Evolutionary conservation across 495 filamentous ascomycete genomes (phyloP), one percentile per base, ranked within the genome.

Genomic region (Penicillium bialowiezense): DNA sequence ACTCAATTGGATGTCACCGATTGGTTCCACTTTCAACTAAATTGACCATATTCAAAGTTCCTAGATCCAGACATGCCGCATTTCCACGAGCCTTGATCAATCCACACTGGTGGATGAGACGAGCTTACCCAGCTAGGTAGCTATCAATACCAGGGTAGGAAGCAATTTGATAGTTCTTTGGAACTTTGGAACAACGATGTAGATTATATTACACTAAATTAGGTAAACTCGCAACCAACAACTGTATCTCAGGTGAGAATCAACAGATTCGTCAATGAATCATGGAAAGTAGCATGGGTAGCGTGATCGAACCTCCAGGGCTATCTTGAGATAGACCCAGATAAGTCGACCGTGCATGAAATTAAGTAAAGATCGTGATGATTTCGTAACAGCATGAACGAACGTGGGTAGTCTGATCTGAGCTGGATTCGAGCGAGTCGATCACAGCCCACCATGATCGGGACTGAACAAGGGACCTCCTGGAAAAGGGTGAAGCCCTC

Each of bases 151-250:
- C n/a, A n/a, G n/a, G n/a, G n/a, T n/a, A n/a, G n/a, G n/a, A n/a
- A n/a, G n/a, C n/a, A n/a, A n/a, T n/a, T n/a, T n/a, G n/a, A n/a
- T n/a, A n/a, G n/a, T n/a, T n/a, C n/a, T n/a, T n/a, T n/a, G n/a
- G n/a, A n/a, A n/a, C 23, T 26, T 8, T 26, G 23, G 8, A 45
- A 17, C 43, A 14, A 29, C 19, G 14, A n/a, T 21, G 47, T 29
- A 52, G n/a, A 63, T 59, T 64, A 59, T 59, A 64, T 62, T 64
- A 64, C 58, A 62, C 50, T 52, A 54, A 28, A 48, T 55, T 60
- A 54, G 24, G 17, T 55, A 55, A 40, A 34, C 43, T 33, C 29
- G 38, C 32, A 39, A 44, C 41, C 8, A 39, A 24, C 42, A 32
- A 41, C 38, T 44, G 51, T 39, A 39, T 45, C 45, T 34, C 14